Evolutionary conservation across 176 grass and related monocot species (phyloP).

Genomic region (Phoenix dactylifera): DNA sequence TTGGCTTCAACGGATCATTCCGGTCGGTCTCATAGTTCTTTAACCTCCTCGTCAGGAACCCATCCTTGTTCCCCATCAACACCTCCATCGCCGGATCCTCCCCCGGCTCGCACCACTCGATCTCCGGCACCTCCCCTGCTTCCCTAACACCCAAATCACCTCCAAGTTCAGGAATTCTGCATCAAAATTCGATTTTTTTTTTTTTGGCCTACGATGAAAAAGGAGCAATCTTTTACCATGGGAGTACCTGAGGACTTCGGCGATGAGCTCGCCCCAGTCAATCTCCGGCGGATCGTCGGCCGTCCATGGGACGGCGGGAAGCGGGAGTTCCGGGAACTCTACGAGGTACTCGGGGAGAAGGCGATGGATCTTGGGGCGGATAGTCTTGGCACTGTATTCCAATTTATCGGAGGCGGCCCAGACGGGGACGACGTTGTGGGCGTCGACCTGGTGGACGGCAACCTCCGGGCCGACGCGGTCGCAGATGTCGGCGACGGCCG

Average conservation of each 20-base stretch:
- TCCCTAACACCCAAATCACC: conserved; percentile 26
- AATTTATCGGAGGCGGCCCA: conserved; percentile 67
- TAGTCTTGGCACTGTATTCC: conserved; percentile 75
- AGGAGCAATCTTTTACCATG: no score
- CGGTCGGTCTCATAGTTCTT: conserved; percentile 57
- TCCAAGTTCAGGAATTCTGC: not conserved
- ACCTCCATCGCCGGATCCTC: conserved; percentile 54
- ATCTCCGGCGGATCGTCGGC: conserved; percentile 33
- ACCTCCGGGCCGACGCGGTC: conserved; percentile 45
- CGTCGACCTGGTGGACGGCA: conserved; percentile 71
- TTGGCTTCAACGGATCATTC: conserved; percentile 75
- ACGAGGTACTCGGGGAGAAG: conserved; percentile 60
- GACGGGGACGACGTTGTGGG: conserved; percentile 78
- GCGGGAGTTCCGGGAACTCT: conserved; percentile 45
- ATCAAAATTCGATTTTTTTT: conserved; percentile 2
- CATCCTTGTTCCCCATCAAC: conserved; percentile 54
- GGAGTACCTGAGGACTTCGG: conserved; percentile 40
- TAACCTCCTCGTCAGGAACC: conserved; percentile 73
- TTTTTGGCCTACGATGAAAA: no score
- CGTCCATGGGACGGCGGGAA: conserved; percentile 25
- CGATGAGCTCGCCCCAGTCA: conserved; percentile 54
- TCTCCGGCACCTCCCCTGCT: conserved; percentile 64
- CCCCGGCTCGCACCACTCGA: conserved; percentile 72
- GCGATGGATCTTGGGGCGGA: conserved; percentile 57
- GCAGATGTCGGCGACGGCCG: conserved; percentile 59